Percentiles rank a stretch among this genome's conserved stretches.
Conservation (phyloP, 345 rosid genomes). For the Microcos paniculata region DNA sequence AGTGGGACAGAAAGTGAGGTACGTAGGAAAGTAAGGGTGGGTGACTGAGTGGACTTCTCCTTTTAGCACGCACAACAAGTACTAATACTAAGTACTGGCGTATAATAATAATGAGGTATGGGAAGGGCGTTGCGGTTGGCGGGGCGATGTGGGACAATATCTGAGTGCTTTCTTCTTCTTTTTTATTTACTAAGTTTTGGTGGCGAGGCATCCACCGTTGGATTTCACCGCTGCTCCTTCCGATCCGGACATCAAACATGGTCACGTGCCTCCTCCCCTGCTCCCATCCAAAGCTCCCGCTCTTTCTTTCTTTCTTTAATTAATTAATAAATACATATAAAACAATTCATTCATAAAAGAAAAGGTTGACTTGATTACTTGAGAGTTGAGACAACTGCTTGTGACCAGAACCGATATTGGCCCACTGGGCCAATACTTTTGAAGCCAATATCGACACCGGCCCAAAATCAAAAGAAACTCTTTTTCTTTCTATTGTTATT, state of each 20-base stretch:
- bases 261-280: conserved; percentile 19
- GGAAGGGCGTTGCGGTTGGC: not conserved
- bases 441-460: not conserved
- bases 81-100: too few species aligned
- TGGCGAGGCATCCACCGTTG: not conserved
- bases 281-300: not conserved
- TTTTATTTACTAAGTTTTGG: not conserved
- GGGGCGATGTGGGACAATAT: conserved; percentile 10
- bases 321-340: too few species aligned
- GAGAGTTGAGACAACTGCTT: too few species aligned
- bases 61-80: too few species aligned
- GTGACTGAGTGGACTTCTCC: not conserved
- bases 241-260: not conserved
- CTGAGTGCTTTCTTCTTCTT: not conserved
- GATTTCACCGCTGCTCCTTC: not conserved
- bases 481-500: too few species aligned
- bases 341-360: too few species aligned
- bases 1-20: not conserved
- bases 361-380: too few species aligned
- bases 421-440: not conserved
- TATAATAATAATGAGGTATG: not conserved
- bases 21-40: too few species aligned
- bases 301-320: not conserved
- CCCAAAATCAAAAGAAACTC: not conserved
- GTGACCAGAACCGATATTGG: not conserved